Percentiles rank a stretch among this genome's conserved stretches.
phyloP scores from a whole-genome alignment of 2,329 filamentous ascomycete genomes.

The Xylariaceae sp. region DNA sequence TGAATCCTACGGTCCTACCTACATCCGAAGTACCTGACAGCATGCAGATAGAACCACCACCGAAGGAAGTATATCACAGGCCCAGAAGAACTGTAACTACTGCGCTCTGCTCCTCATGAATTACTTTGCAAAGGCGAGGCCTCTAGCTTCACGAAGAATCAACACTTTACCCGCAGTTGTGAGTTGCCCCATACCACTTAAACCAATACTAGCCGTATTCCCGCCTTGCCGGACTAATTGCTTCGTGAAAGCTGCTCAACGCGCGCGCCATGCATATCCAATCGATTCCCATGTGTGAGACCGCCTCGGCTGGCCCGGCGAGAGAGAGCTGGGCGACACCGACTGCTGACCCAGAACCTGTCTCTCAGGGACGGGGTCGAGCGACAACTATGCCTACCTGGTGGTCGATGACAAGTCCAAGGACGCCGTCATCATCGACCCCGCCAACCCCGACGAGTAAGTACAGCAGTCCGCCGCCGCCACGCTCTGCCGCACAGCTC shows the following conservation, averaged over 20 bases:
- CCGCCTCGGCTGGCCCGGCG: background rate
- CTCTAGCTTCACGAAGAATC: conserved; percentile 19
- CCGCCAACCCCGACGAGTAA: conserved; percentile 70
- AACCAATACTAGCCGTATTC: conserved; percentile 1
- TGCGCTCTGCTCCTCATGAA: conserved; percentile 40
- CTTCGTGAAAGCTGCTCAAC: conserved; percentile 18
- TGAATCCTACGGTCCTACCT: too few relatives aligned
- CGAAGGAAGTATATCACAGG: too few relatives aligned
- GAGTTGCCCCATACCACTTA: background rate
- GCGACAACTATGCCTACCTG: conserved; percentile 81
- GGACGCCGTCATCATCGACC: conserved; percentile 73
- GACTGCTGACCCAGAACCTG: conserved; percentile 2
- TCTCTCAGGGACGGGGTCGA: conserved; percentile 60
- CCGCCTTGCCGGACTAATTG: conserved; percentile 2
- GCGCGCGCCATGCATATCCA: conserved; percentile 70
- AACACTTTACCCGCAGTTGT: background rate
- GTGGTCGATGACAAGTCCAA: conserved; percentile 71
- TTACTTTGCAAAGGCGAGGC: conserved; percentile 30
- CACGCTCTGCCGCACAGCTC: background rate
- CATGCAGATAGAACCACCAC: too few relatives aligned
- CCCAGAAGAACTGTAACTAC: too few relatives aligned
- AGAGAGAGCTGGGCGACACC: background rate
- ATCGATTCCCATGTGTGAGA: conserved; percentile 78
- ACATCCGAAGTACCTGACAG: too few relatives aligned
- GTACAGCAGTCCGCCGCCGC: conserved; percentile 15